These are phyloP conservation scores for Leavenworthia alabamica DNA, from an alignment of 345 rosid genomes.

Conservation along the genomic window DNA sequence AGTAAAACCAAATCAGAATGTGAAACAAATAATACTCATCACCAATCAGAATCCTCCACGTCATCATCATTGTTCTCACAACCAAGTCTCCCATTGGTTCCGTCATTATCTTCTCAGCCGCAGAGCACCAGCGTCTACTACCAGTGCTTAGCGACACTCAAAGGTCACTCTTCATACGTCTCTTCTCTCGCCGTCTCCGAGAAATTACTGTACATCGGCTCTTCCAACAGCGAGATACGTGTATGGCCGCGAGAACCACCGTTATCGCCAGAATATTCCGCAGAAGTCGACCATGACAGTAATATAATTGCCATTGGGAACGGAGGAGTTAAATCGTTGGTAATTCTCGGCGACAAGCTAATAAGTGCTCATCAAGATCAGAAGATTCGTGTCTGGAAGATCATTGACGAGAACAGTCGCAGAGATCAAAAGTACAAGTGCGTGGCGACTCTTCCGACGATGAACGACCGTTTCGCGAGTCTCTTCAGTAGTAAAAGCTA, in stretches of 20 bases:
- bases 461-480: conserved; percentile 44
- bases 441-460: conserved; percentile 55
- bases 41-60: conserved; percentile 35
- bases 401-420: conserved; percentile 23
- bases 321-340: conserved; percentile 55
- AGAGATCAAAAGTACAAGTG: conserved; percentile 30
- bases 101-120: conserved; percentile 37
- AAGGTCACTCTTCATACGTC: conserved; percentile 42
- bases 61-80: conserved; percentile 47
- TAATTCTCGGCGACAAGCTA: conserved; percentile 41
- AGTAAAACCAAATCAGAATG: conserved; percentile 20
- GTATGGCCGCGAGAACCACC: conserved; percentile 38
- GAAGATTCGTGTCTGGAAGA: conserved; percentile 75
- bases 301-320: conserved; percentile 23
- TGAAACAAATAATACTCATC: not conserved
- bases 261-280: not conserved
- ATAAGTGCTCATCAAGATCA: conserved; percentile 71
- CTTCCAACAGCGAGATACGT: conserved; percentile 48
- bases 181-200: conserved; percentile 46
- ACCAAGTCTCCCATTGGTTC: conserved; percentile 43
- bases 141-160: conserved; percentile 45
- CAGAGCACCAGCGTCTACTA: conserved; percentile 22
- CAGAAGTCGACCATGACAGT: not conserved
- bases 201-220: conserved; percentile 42
- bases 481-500: conserved; percentile 47